A percentile compares a stretch with the other conserved stretches of the same genome.
Evolutionary conservation across 2,329 filamentous ascomycete genomes (phyloP).

Genomic region (Boeremia lycopersici): DNA sequence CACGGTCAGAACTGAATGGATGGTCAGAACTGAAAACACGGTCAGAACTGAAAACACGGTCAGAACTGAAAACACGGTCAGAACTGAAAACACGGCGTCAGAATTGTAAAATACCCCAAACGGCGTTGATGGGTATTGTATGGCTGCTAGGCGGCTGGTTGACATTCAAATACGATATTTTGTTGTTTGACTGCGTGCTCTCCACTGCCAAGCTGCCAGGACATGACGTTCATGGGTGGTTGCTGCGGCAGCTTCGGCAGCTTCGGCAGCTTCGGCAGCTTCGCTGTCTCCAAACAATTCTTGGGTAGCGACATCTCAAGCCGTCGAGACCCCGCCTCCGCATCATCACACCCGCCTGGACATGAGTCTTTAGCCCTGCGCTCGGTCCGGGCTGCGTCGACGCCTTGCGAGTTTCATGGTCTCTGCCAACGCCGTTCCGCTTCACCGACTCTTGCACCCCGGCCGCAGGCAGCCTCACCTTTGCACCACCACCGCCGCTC

Average conservation of each 20-base stretch:
- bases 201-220: slow-evolving; percentile 3
- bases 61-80: too few relatives aligned
- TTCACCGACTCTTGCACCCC: slow-evolving; percentile 17
- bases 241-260: slow-evolving; percentile 8
- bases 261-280: neutral
- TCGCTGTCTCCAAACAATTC: slow-evolving; percentile 21
- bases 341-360: slow-evolving; percentile 14
- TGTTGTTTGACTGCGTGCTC: neutral
- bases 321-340: slow-evolving; percentile 16
- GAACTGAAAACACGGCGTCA: too few relatives aligned
- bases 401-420: slow-evolving; percentile 1
- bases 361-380: slow-evolving; percentile 28
- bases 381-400: slow-evolving; percentile 7
- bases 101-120: slow-evolving; percentile 31
- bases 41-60: too few relatives aligned
- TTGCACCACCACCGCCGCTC: slow-evolving; percentile 27
- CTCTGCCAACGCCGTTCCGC: neutral
- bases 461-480: slow-evolving; percentile 29
- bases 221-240: slow-evolving; percentile 13
- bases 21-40: too few relatives aligned
- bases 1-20: too few relatives aligned
- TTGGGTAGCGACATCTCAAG: slow-evolving; percentile 6
- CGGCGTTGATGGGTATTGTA: too few relatives aligned
- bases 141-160: neutral
- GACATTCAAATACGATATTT: neutral